Base-by-base conservation (phyloP, 257 asterid genomes). In the Nicotiana knightiana region DNA sequence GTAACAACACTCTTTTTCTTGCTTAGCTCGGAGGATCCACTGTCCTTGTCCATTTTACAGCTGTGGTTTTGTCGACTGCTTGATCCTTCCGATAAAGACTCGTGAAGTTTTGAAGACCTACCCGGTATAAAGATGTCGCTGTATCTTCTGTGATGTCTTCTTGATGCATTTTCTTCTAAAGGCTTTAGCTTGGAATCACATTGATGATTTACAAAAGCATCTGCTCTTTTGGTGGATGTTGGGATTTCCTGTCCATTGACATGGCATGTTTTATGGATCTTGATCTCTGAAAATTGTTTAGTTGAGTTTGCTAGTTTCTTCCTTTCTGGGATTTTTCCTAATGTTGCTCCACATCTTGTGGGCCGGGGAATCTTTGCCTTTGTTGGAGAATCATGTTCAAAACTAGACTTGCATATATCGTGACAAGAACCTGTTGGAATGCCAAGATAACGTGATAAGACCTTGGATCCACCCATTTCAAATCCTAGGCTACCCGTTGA, bases 361-460 rank as follows among this genome's bases (percentile, higher is more conserved):
- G 80, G 80, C 80, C 63, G 80, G 4, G 68, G 82, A 79, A 58
- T 79, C 61, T 13, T 61, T 39, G 73, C 43, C 67, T 39, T 64
- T 15, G 21, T 9, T 35, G 80, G 63, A 75, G 80, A 28, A 75
- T 79, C 82, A 58, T 35, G 58, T 7, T 61, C 70, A 39, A 35
- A 37, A 59, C 82, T 75, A 61, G 16, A 6, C 39, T 81, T 81
- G 57, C 83, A 81, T 17, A 12, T 30, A 65, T 81, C 83, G 58
- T 81, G 83, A 13, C 83, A 81, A 0, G 83, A 81, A 21, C 77
- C 37, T 24, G 63, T 46, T 81, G 78, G 83, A 30, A 70, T 24
- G 28, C 84, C 78, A 67, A 87, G 90, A 63, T 87, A 83, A 53
- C 84, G 86, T 30, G 92, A 90, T 57, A 79, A 37, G 12, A 87